Evolutionary conservation across 345 rosid species (phyloP).

Genomic region (Tarenaya hassleriana): DNA sequence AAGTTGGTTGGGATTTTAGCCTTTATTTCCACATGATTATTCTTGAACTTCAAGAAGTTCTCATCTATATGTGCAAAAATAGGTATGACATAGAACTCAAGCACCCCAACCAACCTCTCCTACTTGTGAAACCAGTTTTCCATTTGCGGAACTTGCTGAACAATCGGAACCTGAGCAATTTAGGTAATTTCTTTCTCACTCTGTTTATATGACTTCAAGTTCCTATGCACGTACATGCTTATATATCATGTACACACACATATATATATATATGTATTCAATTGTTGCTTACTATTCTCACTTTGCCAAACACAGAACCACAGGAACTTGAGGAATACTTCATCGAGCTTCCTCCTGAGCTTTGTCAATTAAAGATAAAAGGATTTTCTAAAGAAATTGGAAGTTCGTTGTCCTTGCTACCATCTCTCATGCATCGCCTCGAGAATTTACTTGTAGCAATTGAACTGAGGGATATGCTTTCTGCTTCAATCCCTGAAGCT

Average conservation of each 20-base stretch:
- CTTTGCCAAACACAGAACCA: constrained; percentile 42
- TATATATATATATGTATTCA: neutral
- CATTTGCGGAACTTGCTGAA: constrained; percentile 70
- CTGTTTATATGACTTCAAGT: constrained; percentile 14
- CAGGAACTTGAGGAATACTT: constrained; percentile 72
- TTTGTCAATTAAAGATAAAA: constrained; percentile 70
- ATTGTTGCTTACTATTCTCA: constrained; percentile 6
- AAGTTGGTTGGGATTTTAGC: constrained; percentile 3
- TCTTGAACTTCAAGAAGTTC: constrained; percentile 23
- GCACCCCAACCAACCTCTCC: constrained; percentile 62
- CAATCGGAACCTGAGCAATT: constrained; percentile 46
- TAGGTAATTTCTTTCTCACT: constrained; percentile 41
- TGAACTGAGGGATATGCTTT: constrained; percentile 62
- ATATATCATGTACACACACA: constrained; percentile 6
- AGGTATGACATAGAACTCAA: constrained; percentile 60
- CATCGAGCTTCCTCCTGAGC: constrained; percentile 75
- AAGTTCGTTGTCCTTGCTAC: constrained; percentile 77
- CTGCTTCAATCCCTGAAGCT: constrained; percentile 66
- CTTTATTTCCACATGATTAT: constrained; percentile 9
- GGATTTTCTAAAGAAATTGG: constrained; percentile 88
- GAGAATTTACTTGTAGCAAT: constrained; percentile 89
- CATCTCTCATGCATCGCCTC: constrained; percentile 87
- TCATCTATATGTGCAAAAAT: constrained; percentile 26
- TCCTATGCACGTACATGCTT: constrained; percentile 16
- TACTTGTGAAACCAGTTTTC: constrained; percentile 66